phyloP scores from a whole-genome alignment of 208 protist genomes.

The Paratrypanosoma confusum region DNA sequence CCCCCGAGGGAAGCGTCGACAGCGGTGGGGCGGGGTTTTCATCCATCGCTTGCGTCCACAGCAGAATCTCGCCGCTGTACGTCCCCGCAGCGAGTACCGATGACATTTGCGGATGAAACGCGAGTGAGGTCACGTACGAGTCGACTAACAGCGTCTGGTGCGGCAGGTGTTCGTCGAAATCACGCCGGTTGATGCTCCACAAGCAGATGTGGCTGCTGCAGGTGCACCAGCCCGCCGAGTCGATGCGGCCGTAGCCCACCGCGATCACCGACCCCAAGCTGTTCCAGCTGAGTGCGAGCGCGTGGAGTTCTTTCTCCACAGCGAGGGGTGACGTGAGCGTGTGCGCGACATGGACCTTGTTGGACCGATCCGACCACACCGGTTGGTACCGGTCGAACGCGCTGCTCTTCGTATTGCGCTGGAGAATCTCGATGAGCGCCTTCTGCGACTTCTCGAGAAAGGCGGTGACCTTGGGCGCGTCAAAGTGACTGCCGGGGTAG shows the following conservation, averaged over 20 bases:
- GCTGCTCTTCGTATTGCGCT: constrained; percentile 52
- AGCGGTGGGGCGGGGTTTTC: constrained; percentile 24
- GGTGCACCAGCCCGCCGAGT: constrained; percentile 82
- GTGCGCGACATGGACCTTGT: constrained; percentile 38
- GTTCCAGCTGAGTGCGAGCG: constrained; percentile 73
- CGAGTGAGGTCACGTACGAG: constrained; percentile 63
- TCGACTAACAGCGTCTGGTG: constrained; percentile 72
- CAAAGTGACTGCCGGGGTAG: constrained; percentile 38
- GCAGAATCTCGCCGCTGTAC: constrained; percentile 79
- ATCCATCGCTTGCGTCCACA: constrained; percentile 58
- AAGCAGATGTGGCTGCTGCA: constrained; percentile 64
- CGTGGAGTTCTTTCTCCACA: constrained; percentile 57
- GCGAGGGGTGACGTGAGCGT: constrained; percentile 51
- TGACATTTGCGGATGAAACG: constrained; percentile 76
- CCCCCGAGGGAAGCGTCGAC: constrained; percentile 8
- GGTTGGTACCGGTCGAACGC: constrained; percentile 80
- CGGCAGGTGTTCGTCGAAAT: constrained; percentile 41
- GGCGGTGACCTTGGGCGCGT: constrained; percentile 37
- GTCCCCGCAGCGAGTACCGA: constrained; percentile 75
- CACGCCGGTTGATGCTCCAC: constrained; percentile 67
- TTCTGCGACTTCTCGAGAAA: constrained; percentile 53
- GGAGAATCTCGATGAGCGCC: constrained; percentile 45
- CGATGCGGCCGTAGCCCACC: constrained; percentile 74
- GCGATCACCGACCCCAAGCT: constrained; percentile 70
- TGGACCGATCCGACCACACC: constrained; percentile 66